Evolutionary conservation across 495 filamentous ascomycete species (phyloP).

Genomic region (Penicillium malachiteum): DNA sequence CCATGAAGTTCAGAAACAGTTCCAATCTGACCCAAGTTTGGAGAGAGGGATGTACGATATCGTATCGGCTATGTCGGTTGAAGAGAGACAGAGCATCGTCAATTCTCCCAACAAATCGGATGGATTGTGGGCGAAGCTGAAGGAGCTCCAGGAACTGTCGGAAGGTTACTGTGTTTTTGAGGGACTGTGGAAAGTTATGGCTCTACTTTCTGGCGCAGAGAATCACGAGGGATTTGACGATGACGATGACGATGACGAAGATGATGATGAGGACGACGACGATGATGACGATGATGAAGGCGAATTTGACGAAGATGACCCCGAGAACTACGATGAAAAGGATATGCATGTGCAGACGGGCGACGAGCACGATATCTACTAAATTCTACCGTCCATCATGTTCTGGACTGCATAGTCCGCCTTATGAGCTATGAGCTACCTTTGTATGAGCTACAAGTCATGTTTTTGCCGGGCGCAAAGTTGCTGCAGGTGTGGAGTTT

Average conservation of each 20-base stretch:
- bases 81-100: slow-evolving; percentile 6
- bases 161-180: slow-evolving; percentile 5
- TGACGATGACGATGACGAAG: not conserved
- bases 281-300: not conserved
- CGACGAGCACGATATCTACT: not conserved
- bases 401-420: not conserved
- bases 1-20: slow-evolving; percentile 16
- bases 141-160: not conserved
- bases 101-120: slow-evolving; percentile 3
- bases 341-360: not conserved
- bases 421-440: no score
- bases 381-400: not conserved
- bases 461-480: no score
- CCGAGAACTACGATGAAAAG: not conserved
- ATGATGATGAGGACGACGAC: not conserved
- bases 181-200: slow-evolving; percentile 7
- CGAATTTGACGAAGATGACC: not conserved
- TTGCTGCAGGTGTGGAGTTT: no score
- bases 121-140: slow-evolving; percentile 4
- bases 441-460: no score
- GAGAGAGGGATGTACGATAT: slow-evolving; percentile 20
- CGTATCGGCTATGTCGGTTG: slow-evolving; percentile 6
- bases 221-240: not conserved
- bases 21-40: slow-evolving; percentile 5
- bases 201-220: not conserved